Evolutionary conservation across 1,284 basidiomycete species (phyloP).

Genomic region (Neolentinus lepideus): DNA sequence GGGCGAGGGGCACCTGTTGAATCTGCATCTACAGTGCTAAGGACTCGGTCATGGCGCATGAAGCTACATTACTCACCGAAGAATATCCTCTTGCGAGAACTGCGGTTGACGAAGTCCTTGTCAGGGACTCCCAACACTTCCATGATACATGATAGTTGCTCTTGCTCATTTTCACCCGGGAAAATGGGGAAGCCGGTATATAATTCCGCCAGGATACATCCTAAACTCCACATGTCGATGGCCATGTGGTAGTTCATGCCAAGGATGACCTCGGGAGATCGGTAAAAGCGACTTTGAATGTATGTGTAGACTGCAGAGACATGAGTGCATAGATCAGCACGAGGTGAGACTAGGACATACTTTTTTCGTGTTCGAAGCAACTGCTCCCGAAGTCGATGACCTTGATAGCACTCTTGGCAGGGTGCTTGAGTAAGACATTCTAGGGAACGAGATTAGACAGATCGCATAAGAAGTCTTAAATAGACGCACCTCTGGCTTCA

Average conservation of each 20-base stretch:
- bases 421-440: conserved; percentile 95
- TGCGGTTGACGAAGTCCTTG: conserved; percentile 90
- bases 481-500: conserved; percentile 87
- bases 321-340: conserved; percentile 7
- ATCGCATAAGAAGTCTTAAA: conserved; percentile 5
- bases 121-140: conserved; percentile 96
- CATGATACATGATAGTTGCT: conserved; percentile 99
- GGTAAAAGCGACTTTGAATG: conserved; percentile 95
- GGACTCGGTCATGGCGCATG: not conserved
- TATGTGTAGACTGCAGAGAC: conserved; percentile 82
- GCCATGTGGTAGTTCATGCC: conserved; percentile 95
- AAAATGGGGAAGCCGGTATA: conserved; percentile 99
- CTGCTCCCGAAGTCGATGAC: conserved; percentile 99
- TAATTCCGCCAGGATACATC: conserved; percentile 95
- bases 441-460: conserved; percentile 23
- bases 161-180: conserved; percentile 99
- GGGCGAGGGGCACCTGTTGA: conserved; percentile 88
- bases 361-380: conserved; percentile 98
- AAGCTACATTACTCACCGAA: conserved; percentile 60
- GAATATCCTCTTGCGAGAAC: conserved; percentile 91
- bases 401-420: conserved; percentile 94
- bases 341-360: conserved; percentile 40
- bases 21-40: conserved; percentile 43
- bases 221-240: conserved; percentile 97
- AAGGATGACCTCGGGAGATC: conserved; percentile 90